A percentile compares a stretch with the other conserved stretches of the same genome.
Conservation (phyloP, 441 rosid genomes). For the Croton laevigatus region DNA sequence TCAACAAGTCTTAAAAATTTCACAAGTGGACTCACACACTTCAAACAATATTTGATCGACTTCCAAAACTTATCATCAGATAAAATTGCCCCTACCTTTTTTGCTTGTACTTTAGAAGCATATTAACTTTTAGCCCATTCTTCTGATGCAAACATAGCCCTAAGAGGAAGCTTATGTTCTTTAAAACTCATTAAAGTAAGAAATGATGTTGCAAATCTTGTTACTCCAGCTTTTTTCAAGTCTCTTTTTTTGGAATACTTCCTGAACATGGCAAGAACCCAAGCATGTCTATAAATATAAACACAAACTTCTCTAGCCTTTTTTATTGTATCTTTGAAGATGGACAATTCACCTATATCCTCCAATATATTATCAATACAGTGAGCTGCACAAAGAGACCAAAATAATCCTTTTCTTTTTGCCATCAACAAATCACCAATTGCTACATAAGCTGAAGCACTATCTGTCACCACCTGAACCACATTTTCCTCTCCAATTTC, state of each 20-base stretch:
- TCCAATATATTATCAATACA: neutral
- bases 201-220: conserved; percentile 7
- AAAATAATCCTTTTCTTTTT: neutral
- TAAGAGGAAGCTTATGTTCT: neutral
- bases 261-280: neutral
- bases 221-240: neutral
- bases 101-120: neutral
- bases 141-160: neutral
- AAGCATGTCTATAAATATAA: neutral
- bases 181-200: conserved; percentile 3
- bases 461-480: conserved; percentile 1
- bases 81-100: neutral
- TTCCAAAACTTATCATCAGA: neutral
- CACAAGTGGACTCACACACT: neutral
- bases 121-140: conserved; percentile 3
- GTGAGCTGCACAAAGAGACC: neutral
- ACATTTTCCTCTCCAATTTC: conserved; percentile 3
- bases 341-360: neutral
- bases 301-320: neutral
- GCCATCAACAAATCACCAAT: neutral
- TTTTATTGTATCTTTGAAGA: neutral
- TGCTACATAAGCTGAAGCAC: conserved; percentile 4
- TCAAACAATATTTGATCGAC: neutral
- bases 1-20: neutral
- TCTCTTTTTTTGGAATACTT: neutral